Percentiles rank a stretch among this genome's conserved stretches.
Conservation (phyloP, 768 basidiomycete genomes). For the Lyophyllum shimeji region DNA sequence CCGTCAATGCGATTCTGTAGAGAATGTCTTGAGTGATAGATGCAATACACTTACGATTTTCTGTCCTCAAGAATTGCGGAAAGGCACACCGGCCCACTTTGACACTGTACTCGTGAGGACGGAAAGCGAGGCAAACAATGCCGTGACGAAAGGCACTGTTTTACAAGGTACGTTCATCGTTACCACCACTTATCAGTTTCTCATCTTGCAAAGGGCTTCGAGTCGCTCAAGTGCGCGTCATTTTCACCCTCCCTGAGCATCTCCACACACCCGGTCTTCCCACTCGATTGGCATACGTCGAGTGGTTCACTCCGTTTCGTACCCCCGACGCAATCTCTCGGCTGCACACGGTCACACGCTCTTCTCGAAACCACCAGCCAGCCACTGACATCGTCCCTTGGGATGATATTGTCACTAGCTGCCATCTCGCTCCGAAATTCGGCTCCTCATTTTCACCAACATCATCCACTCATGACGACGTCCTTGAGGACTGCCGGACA, state of each 20-base stretch:
- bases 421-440: slow-evolving; percentile 2
- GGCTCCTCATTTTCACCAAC: too few species aligned
- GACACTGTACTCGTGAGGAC: too few species aligned
- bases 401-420: slow-evolving; percentile 2
- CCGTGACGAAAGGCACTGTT: too few species aligned
- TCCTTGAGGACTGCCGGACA: too few species aligned
- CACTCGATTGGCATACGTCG: background rate
- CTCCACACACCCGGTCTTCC: background rate
- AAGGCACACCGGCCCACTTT: too few species aligned
- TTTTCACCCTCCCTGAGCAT: background rate
- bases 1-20: too few species aligned
- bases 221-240: background rate
- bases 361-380: background rate
- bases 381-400: background rate
- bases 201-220: background rate
- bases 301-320: slow-evolving; percentile 20
- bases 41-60: too few species aligned
- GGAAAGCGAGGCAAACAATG: too few species aligned
- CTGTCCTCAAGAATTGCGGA: too few species aligned
- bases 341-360: slow-evolving; percentile 7
- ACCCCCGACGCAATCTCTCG: slow-evolving; percentile 5
- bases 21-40: too few species aligned
- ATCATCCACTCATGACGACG: too few species aligned
- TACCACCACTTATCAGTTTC: background rate
- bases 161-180: too few species aligned